Evolutionary conservation across 768 basidiomycete species (phyloP).

Genomic region (Crepidotus variabilis): DNA sequence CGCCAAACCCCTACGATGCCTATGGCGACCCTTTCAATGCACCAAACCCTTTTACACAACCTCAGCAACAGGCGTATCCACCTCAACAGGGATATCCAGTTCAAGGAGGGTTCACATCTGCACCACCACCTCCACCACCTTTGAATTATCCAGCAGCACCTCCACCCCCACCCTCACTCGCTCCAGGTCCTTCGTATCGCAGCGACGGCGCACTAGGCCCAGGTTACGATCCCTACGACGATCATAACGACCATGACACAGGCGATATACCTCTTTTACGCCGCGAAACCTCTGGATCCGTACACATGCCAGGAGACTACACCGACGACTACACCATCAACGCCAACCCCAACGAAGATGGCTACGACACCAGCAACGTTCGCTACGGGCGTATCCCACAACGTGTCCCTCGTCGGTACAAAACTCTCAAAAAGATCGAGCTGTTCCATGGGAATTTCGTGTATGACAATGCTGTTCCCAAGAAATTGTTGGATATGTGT

Average conservation of each 20-base stretch:
- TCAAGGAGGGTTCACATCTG: constrained; percentile 33
- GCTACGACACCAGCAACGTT: constrained; percentile 49
- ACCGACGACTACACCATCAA: not conserved
- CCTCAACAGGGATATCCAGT: too few species aligned
- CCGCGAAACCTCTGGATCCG: constrained; percentile 34
- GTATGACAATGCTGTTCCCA: constrained; percentile 83
- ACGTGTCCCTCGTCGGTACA: constrained; percentile 83
- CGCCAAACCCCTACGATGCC: constrained; percentile 34
- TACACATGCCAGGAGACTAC: constrained; percentile 13
- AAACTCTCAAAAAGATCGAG: constrained; percentile 92
- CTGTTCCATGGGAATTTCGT: constrained; percentile 94
- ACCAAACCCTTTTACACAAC: too few species aligned
- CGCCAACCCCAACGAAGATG: constrained; percentile 9
- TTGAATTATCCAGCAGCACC: constrained; percentile 9
- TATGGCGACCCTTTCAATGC: constrained; percentile 28
- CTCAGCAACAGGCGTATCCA: too few species aligned
- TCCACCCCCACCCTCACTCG: constrained; percentile 13
- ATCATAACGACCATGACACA: constrained; percentile 37
- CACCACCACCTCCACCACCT: constrained; percentile 9
- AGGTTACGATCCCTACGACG: constrained; percentile 37
- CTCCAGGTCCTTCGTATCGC: constrained; percentile 2
- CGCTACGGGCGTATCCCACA: constrained; percentile 91
- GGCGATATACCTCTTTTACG: constrained; percentile 68
- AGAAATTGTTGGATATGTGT: constrained; percentile 87
- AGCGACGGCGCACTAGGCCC: not conserved